Conservation (phyloP, 768 basidiomycete species). For the Suillus clintonianus region DNA sequence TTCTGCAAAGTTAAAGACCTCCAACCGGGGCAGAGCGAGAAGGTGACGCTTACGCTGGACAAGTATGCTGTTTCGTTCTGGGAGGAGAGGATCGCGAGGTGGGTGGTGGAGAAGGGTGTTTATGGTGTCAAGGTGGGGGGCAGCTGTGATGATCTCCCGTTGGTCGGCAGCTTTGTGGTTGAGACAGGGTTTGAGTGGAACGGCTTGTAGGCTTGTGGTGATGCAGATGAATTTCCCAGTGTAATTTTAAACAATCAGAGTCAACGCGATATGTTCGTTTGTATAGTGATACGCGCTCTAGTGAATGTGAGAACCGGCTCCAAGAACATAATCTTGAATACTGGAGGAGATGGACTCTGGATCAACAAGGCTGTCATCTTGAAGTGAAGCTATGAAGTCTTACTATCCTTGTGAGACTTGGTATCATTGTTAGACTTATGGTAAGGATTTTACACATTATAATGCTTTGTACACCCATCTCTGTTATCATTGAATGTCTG, state of each 20-base stretch:
- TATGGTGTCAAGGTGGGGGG: constrained; percentile 53
- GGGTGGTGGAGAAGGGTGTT: constrained; percentile 52
- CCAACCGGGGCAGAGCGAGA: constrained; percentile 42
- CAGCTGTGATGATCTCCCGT: constrained; percentile 38
- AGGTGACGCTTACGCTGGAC: constrained; percentile 52
- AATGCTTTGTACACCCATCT: too few relatives aligned
- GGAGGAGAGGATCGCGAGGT: constrained; percentile 46
- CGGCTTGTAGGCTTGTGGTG: constrained; percentile 63
- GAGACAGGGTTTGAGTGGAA: constrained; percentile 65
- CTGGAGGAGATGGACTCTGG: too few relatives aligned
- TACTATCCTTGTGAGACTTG: too few relatives aligned
- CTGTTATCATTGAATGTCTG: too few relatives aligned
- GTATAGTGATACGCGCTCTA: too few relatives aligned
- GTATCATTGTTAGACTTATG: too few relatives aligned
- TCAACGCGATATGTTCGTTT: too few relatives aligned
- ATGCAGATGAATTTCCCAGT: not conserved
- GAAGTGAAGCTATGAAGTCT: too few relatives aligned
- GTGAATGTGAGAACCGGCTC: too few relatives aligned
- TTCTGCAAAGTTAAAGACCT: constrained; percentile 61
- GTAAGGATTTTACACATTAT: too few relatives aligned
- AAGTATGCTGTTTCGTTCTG: constrained; percentile 72
- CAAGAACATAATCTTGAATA: too few relatives aligned
- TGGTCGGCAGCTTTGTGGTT: constrained; percentile 30
- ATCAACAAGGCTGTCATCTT: too few relatives aligned
- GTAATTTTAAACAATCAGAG: not conserved